Conservation (phyloP, 106 monocot species). For the Dendrobium huoshanense region DNA sequence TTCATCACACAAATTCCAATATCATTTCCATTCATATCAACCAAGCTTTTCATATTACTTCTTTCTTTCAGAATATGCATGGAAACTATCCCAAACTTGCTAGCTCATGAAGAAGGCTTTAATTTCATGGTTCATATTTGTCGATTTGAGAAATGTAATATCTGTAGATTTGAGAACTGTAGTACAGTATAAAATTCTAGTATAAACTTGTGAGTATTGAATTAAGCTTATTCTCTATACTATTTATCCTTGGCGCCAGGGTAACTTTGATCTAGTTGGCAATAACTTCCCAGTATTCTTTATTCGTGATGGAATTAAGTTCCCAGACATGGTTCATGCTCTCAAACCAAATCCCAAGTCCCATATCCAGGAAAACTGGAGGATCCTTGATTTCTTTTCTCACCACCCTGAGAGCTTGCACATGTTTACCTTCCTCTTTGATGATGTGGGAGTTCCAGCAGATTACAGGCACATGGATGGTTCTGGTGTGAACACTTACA, state of each 20-base stretch:
- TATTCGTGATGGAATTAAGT: slow-evolving; percentile 20
- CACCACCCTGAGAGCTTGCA: slow-evolving; percentile 9
- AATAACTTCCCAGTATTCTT: slow-evolving; percentile 23
- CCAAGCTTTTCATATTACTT: no score
- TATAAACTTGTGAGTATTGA: neutral
- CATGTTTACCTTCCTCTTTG: slow-evolving; percentile 48
- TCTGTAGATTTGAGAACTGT: neutral
- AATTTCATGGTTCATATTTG: neutral
- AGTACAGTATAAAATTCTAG: neutral
- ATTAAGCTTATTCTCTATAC: neutral
- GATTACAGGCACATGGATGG: slow-evolving; percentile 57
- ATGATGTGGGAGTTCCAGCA: slow-evolving; percentile 39
- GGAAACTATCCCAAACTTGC: no score
- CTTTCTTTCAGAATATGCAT: no score
- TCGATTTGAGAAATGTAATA: no score
- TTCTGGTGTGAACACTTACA: slow-evolving; percentile 49
- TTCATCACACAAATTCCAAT: no score
- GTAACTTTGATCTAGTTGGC: slow-evolving; percentile 20
- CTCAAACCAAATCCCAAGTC: slow-evolving; percentile 14
- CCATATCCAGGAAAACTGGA: slow-evolving; percentile 9
- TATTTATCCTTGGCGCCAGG: neutral
- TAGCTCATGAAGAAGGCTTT: no score
- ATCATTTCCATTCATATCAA: no score
- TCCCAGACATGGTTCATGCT: slow-evolving; percentile 23
- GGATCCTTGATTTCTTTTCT: slow-evolving; percentile 9